phyloP scores from a whole-genome alignment of 2,329 filamentous ascomycete species.

The Cordyceps cicadae region DNA sequence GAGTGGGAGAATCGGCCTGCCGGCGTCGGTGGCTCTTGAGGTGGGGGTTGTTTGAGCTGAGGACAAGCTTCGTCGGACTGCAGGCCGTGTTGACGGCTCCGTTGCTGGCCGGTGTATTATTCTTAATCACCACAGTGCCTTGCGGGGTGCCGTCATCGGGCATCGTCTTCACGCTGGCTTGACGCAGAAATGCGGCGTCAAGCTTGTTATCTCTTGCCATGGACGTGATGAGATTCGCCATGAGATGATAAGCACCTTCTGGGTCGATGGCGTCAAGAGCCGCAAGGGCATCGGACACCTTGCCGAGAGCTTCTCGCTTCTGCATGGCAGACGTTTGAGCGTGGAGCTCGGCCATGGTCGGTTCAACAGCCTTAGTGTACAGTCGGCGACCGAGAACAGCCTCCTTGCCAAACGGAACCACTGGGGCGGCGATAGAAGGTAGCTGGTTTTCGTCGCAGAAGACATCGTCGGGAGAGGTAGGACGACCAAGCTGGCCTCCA shows the following conservation, averaged over 20 bases:
- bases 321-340: conserved; percentile 60
- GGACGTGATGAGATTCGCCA: conserved; percentile 68
- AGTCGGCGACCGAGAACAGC: conserved; percentile 71
- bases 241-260: conserved; percentile 78
- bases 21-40: conserved; percentile 68
- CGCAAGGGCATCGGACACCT: conserved; percentile 77
- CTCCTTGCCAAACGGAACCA: conserved; percentile 65
- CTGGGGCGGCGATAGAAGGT: conserved; percentile 34
- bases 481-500: conserved; percentile 29
- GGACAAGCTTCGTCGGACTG: conserved; percentile 57
- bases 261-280: conserved; percentile 80
- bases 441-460: conserved; percentile 57
- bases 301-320: conserved; percentile 76
- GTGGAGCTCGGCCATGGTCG: conserved; percentile 74
- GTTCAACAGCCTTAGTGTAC: conserved; percentile 74
- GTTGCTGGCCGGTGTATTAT: conserved; percentile 29
- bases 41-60: conserved; percentile 78
- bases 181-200: conserved; percentile 36
- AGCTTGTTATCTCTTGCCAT: conserved; percentile 64
- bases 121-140: conserved; percentile 52
- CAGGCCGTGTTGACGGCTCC: background rate
- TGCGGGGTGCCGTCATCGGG: conserved; percentile 39
- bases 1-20: conserved; percentile 35
- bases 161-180: conserved; percentile 31
- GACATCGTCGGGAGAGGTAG: conserved; percentile 31